Conservation (phyloP, 305 asterid genomes). For the Solanum hybrid region DNA sequence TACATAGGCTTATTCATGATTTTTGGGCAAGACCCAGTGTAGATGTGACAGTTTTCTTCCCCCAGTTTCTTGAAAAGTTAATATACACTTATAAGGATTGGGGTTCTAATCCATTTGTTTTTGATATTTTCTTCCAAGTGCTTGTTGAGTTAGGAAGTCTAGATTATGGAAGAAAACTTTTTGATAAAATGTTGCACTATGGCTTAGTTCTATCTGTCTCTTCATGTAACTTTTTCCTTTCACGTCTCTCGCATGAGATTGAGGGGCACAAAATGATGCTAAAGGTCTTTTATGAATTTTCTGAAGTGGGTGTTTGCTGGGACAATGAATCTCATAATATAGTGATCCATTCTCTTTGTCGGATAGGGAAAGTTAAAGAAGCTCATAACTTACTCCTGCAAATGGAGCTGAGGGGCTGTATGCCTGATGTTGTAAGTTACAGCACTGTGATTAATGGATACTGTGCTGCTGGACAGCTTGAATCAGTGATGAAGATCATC, state of each 20-base stretch:
- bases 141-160: slow-evolving; percentile 52
- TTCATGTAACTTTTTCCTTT: slow-evolving; percentile 72
- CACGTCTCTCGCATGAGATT: slow-evolving; percentile 37
- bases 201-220: slow-evolving; percentile 62
- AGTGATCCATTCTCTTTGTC: slow-evolving; percentile 66
- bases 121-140: slow-evolving; percentile 69
- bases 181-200: slow-evolving; percentile 60
- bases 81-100: slow-evolving; percentile 79
- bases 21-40: slow-evolving; percentile 38
- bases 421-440: slow-evolving; percentile 74
- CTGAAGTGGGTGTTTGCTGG: slow-evolving; percentile 68
- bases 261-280: slow-evolving; percentile 36
- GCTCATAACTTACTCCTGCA: slow-evolving; percentile 66
- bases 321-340: slow-evolving; percentile 66
- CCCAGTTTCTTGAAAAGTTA: slow-evolving; percentile 56
- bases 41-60: slow-evolving; percentile 31
- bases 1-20: slow-evolving; percentile 38
- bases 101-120: slow-evolving; percentile 75
- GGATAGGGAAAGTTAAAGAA: slow-evolving; percentile 48
- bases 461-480: slow-evolving; percentile 49
- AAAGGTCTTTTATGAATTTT: slow-evolving; percentile 49
- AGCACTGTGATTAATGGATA: slow-evolving; percentile 81
- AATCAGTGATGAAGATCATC: slow-evolving; percentile 35
- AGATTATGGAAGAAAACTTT: slow-evolving; percentile 55
- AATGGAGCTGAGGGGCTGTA: slow-evolving; percentile 64